Percentiles rank a stretch among this genome's conserved stretches.
Evolutionary conservation across 2,329 filamentous ascomycete species (phyloP).

Genomic region (Pseudopyrenochaeta lycopersici): DNA sequence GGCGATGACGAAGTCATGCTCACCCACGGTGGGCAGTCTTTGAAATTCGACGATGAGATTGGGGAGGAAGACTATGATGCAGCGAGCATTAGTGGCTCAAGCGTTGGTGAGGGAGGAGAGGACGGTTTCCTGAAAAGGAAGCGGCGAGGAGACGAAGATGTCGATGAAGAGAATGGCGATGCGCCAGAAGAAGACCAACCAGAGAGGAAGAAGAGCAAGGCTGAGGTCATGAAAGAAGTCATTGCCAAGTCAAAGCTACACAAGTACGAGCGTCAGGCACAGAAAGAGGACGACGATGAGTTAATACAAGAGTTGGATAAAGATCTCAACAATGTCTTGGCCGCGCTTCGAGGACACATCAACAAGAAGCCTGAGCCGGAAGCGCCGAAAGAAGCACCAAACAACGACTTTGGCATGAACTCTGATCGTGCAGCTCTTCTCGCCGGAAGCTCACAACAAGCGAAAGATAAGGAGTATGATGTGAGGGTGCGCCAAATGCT

Average conservation of each 20-base stretch:
- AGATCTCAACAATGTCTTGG: conserved; percentile 78
- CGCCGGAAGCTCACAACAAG: conserved; percentile 68
- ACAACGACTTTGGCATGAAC: conserved; percentile 59
- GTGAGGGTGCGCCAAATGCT: conserved; percentile 81
- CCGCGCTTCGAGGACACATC: conserved; percentile 70
- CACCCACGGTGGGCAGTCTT: conserved; percentile 82
- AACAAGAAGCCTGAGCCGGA: conserved; percentile 56
- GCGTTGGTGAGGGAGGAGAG: conserved; percentile 50
- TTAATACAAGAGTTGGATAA: conserved; percentile 84
- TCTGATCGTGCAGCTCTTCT: conserved; percentile 70
- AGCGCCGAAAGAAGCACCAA: conserved; percentile 50
- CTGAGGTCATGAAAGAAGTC: conserved; percentile 97
- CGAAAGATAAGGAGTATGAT: conserved; percentile 89
- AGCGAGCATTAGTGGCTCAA: conserved; percentile 68
- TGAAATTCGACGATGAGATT: conserved; percentile 68
- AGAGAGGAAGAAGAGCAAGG: conserved; percentile 90
- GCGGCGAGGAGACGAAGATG: conserved; percentile 58
- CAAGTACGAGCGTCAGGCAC: conserved; percentile 92
- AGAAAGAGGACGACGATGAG: conserved; percentile 93
- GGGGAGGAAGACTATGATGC: conserved; percentile 79
- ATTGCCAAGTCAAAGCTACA: conserved; percentile 96
- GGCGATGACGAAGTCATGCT: conserved; percentile 75
- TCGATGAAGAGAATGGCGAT: conserved; percentile 50
- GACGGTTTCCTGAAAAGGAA: conserved; percentile 52
- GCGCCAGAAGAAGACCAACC: conserved; percentile 64